These are phyloP conservation scores for Pseudogymnoascus sp. DNA, from an alignment of 2,329 filamentous ascomycete genomes.

Conservation along the genomic window DNA sequence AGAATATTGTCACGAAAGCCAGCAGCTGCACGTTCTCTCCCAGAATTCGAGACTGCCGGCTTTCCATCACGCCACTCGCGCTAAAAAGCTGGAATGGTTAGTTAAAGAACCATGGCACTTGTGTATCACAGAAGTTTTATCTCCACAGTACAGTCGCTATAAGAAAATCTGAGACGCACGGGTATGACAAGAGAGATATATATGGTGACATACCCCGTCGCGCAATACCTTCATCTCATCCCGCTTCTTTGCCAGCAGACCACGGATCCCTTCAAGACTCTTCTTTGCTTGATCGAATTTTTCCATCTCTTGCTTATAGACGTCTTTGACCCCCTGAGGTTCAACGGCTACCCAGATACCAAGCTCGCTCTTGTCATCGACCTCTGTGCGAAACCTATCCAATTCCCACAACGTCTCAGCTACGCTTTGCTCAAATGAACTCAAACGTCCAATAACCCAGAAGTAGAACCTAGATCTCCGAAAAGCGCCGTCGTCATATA, in stretches of 20 bases:
- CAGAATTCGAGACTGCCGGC: slow-evolving; percentile 24
- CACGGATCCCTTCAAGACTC: neutral
- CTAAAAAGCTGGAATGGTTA: slow-evolving; percentile 18
- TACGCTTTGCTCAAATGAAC: slow-evolving; percentile 17
- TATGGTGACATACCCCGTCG: neutral
- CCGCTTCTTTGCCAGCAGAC: neutral
- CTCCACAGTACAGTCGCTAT: neutral
- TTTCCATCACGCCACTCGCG: slow-evolving; percentile 25
- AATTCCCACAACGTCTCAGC: slow-evolving; percentile 13
- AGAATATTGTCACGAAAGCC: slow-evolving; percentile 35
- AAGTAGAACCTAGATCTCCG: slow-evolving; percentile 22
- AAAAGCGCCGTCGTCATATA: slow-evolving; percentile 23
- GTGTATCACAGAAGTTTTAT: neutral
- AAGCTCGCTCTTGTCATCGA: neutral
- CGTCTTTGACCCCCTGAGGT: neutral
- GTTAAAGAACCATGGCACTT: neutral
- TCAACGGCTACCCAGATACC: no score
- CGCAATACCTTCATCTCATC: neutral
- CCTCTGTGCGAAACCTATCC: neutral
- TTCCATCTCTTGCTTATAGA: neutral
- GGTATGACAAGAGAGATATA: neutral
- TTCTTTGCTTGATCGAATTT: neutral
- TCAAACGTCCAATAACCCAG: slow-evolving; percentile 22
- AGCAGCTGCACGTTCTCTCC: slow-evolving; percentile 32
- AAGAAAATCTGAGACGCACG: neutral